phyloP scores from a whole-genome alignment of 2,329 filamentous ascomycete genomes.

The Aspergillus puulaauensis region DNA sequence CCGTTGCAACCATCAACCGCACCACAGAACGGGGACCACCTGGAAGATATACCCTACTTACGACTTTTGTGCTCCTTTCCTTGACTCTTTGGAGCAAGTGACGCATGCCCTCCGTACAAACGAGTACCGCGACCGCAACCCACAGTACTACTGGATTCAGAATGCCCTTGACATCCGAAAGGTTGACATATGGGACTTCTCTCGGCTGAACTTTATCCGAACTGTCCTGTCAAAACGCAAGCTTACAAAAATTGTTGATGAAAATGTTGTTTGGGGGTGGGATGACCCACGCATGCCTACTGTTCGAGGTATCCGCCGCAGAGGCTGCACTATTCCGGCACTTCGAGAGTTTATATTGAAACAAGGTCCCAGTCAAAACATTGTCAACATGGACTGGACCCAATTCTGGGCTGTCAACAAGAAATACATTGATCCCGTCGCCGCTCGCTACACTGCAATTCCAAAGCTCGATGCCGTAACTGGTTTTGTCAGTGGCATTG shows the following conservation, averaged over 20 bases:
- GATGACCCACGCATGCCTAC: conserved; percentile 53
- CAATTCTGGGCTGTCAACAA: conserved; percentile 64
- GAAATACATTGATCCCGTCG: conserved; percentile 76
- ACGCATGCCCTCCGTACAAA: conserved; percentile 66
- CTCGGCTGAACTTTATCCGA: conserved; percentile 53
- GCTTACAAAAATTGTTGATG: conserved; percentile 50
- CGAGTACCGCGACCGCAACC: conserved; percentile 55
- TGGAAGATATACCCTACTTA: conserved; percentile 70
- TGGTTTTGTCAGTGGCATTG: conserved; percentile 62
- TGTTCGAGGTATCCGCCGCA: conserved; percentile 50
- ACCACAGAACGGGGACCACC: conserved; percentile 62
- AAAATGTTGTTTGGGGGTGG: conserved; percentile 51
- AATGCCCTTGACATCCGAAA: conserved; percentile 46
- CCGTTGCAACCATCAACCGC: conserved; percentile 72
- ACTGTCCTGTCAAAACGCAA: conserved; percentile 53
- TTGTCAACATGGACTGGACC: conserved; percentile 51
- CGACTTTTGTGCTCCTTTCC: conserved; percentile 65
- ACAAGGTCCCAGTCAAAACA: conserved; percentile 50
- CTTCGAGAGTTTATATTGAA: conserved; percentile 52
- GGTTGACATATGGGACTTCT: conserved; percentile 53
- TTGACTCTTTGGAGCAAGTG: conserved; percentile 63
- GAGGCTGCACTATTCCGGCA: conserved; percentile 50
- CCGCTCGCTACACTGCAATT: conserved; percentile 72
- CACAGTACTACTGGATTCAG: conserved; percentile 53
- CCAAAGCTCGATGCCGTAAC: conserved; percentile 69